Evolutionary conservation across 1,284 basidiomycete genomes (phyloP).

Genomic region (Fomes fomentarius): DNA sequence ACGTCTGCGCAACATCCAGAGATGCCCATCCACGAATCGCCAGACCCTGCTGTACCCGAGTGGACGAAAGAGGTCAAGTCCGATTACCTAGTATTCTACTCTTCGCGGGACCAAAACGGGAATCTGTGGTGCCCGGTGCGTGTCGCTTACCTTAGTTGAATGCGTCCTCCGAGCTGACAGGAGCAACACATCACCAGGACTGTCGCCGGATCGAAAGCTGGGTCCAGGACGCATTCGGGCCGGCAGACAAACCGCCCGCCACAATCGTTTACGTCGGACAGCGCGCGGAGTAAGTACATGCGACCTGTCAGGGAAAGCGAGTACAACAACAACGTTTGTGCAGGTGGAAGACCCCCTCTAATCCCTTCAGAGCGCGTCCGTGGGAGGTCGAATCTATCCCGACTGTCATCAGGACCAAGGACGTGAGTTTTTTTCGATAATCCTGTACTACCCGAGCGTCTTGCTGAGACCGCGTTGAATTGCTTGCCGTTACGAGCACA

Average conservation of each 20-base stretch:
- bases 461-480: slow-evolving; percentile 1
- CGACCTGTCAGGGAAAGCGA: slow-evolving; percentile 6
- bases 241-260: slow-evolving; percentile 56
- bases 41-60: slow-evolving; percentile 40
- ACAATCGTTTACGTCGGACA: slow-evolving; percentile 79
- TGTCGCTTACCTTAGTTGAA: slow-evolving; percentile 15
- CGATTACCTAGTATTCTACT: slow-evolving; percentile 65
- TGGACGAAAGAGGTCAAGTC: slow-evolving; percentile 42
- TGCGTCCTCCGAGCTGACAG: slow-evolving; percentile 23
- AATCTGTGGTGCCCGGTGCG: slow-evolving; percentile 70
- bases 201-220: slow-evolving; percentile 68
- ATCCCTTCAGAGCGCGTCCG: slow-evolving; percentile 63
- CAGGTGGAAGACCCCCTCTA: slow-evolving; percentile 72
- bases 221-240: slow-evolving; percentile 60
- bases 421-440: slow-evolving; percentile 50
- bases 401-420: slow-evolving; percentile 70
- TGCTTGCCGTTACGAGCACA: slow-evolving; percentile 24
- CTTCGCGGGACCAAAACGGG: slow-evolving; percentile 54
- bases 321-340: slow-evolving; percentile 5
- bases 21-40: slow-evolving; percentile 38
- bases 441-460: slow-evolving; percentile 4
- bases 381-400: slow-evolving; percentile 73
- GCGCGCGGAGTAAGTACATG: slow-evolving; percentile 57
- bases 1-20: neutral
- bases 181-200: slow-evolving; percentile 53